Base-by-base conservation (phyloP, 768 basidiomycete species). In the Lentinula aciculospora region DNA sequence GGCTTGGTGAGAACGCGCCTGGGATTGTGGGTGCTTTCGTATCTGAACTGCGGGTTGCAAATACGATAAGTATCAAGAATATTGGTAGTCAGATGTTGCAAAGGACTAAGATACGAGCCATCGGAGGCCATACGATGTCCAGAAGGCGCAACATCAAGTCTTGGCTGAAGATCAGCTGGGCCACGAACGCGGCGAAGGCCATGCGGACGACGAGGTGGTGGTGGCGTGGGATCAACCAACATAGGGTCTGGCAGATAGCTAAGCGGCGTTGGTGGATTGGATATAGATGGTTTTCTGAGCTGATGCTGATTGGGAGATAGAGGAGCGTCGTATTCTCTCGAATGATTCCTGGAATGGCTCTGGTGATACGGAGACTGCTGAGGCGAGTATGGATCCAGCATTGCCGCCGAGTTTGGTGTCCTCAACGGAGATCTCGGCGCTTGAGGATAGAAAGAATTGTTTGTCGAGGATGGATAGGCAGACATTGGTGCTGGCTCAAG, bases 1-100 rank as follows among this genome's bases (percentile, higher is more conserved):
- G 97, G 97, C 71, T 99, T 99, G 23, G 97, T 99, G 58, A 99
- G 79, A 17, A 99, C 97, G 50, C 97, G 85, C 48, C 97, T 83
- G 5, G 97, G 97, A 73, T 99, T 99, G 70, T 92, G 91, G 2
- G 89, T 76, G 2, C 91, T 89, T 72, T 98, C 97, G 70, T 99
- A 99, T 68, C 89, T 84, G 79, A 98, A 99, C 61, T 83, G 77
- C 10, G 95, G 91, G 69, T 98, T 98, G 80, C 95, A 96, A 61
- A 95, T 89, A 66, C 83, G 87, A 74, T 89, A 99, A 17, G 94
- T 98, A 60, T 94, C 89, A 56, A 92, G 75, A 48, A 98, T 86
- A 63, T 90, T 81, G 6, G 88, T 89, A 2, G 97, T 98, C 48
- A 99, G 73, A 60, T 85, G 82, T 65, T 81, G 79, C 44, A 86